Conservation (phyloP, 2,329 filamentous ascomycete species). For the Ophiostoma tasmaniense region DNA sequence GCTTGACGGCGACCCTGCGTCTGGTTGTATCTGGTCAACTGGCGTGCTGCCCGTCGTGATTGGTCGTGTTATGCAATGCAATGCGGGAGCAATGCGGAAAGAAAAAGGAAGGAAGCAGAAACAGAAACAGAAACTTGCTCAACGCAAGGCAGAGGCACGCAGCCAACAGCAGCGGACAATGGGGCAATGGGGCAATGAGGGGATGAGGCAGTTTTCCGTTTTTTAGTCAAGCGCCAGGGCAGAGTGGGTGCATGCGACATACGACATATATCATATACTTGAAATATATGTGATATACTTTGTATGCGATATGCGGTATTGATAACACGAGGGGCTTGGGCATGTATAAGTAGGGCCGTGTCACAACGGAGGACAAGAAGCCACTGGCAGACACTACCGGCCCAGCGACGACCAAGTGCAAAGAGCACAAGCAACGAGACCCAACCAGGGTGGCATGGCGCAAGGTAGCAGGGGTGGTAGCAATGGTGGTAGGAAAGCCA, state of each 20-base stretch:
- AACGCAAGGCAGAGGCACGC: neutral
- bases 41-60: neutral
- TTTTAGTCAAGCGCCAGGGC: neutral
- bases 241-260: neutral
- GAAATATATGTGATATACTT: neutral
- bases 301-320: too few species aligned
- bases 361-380: neutral
- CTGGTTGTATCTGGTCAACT: neutral
- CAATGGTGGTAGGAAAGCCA: neutral
- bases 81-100: neutral
- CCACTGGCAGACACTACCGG: neutral
- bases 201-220: neutral
- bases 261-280: neutral
- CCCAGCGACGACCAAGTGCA: neutral
- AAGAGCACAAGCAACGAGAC: neutral
- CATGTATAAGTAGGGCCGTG: slow-evolving; percentile 1
- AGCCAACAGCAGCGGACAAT: neutral
- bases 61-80: neutral
- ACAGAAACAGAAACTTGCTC: slow-evolving; percentile 18
- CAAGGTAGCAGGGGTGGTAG: neutral
- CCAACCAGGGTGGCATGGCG: neutral
- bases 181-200: neutral
- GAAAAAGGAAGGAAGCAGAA: neutral
- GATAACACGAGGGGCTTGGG: neutral
- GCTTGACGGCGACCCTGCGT: neutral